Conservation (phyloP, 306 rosid species). For the Amphicarpaea edgeworthii region DNA sequence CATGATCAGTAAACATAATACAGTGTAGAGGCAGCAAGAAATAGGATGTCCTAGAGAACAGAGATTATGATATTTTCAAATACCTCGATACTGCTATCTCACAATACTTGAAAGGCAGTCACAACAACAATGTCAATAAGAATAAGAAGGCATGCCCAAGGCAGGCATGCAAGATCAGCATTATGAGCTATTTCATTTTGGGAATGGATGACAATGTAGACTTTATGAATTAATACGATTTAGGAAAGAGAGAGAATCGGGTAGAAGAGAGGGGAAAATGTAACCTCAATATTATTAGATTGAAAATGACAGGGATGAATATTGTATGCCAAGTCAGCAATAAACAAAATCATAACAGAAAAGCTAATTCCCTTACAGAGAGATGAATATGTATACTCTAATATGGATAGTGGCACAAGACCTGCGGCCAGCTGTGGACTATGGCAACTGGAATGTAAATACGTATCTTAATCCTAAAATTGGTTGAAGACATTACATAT, state of each 20-base stretch:
- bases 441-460: slow-evolving; percentile 18
- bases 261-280: neutral
- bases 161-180: slow-evolving; percentile 16
- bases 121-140: slow-evolving; percentile 33
- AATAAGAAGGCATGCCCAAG: slow-evolving; percentile 10
- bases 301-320: neutral
- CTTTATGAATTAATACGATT: neutral
- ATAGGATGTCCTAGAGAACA: neutral
- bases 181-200: slow-evolving; percentile 15
- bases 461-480: neutral
- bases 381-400: neutral
- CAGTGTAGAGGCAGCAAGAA: neutral
- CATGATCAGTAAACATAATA: slow-evolving; percentile 23
- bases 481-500: slow-evolving; percentile 26
- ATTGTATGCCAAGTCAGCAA: neutral
- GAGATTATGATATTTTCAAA: slow-evolving; percentile 21
- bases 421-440: neutral
- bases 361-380: neutral
- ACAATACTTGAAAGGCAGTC: slow-evolving; percentile 18
- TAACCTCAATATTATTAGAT: neutral
- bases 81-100: slow-evolving; percentile 10
- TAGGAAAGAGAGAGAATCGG: neutral
- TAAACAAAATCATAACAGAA: neutral
- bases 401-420: slow-evolving; percentile 17
- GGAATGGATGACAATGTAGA: slow-evolving; percentile 21